Evolutionary conservation across 495 filamentous ascomycete genomes (phyloP).

Genomic region (Xylaria sp.): DNA sequence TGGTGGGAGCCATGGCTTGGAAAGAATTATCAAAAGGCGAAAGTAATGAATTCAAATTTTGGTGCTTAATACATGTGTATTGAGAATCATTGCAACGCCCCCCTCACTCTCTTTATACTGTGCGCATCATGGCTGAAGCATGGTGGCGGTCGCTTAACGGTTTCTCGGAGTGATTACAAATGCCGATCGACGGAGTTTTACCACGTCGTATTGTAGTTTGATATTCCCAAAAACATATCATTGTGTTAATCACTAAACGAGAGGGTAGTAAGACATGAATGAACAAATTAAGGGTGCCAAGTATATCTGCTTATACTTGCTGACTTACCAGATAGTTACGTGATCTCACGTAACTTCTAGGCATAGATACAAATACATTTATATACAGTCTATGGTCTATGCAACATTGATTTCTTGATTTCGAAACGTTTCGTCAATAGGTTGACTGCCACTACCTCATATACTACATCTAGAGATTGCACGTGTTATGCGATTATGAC

Average conservation of each 20-base stretch:
- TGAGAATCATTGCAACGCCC: background rate
- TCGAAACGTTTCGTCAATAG: no score
- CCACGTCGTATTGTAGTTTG: background rate
- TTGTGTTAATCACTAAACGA: background rate
- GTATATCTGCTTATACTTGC: background rate
- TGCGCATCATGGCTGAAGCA: background rate
- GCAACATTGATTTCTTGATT: background rate
- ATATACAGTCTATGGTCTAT: background rate
- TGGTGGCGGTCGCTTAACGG: background rate
- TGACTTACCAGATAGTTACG: background rate
- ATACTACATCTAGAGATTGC: no score
- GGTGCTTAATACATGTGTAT: background rate
- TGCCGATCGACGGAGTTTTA: background rate
- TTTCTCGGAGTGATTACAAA: background rate
- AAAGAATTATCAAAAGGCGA: background rate
- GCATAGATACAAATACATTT: background rate
- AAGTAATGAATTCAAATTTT: background rate
- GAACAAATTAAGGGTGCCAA: background rate
- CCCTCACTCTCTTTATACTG: background rate
- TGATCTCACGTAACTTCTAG: background rate
- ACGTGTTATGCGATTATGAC: no score
- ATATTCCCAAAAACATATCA: background rate
- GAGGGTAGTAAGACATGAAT: background rate
- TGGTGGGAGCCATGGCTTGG: slow-evolving; percentile 34
- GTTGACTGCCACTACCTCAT: no score